Percentiles rank a stretch among this genome's conserved stretches.
These are phyloP conservation scores for Fusarium chaquense DNA, from an alignment of 2,329 filamentous ascomycete species.

Conservation along the genomic window DNA sequence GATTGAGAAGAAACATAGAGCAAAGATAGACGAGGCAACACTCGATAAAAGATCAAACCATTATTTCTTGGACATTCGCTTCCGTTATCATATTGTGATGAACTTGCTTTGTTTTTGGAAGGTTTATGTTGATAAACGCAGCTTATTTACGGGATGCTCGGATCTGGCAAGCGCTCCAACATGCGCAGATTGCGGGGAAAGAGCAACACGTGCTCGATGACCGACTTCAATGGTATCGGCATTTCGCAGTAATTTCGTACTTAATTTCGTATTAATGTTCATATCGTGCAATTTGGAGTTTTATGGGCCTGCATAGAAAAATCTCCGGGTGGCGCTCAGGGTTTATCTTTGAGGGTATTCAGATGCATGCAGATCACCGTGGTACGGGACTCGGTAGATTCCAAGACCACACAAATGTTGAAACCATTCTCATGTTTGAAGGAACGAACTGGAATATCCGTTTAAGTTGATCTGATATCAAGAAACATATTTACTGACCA, in stretches of 20 bases:
- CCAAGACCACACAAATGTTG: neutral
- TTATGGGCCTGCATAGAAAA: neutral
- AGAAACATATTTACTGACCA: too few species aligned
- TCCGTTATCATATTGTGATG: neutral
- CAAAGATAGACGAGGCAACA: slow-evolving; percentile 31
- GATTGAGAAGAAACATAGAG: slow-evolving; percentile 32
- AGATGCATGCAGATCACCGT: neutral
- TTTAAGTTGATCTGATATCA: neutral
- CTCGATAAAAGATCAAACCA: slow-evolving; percentile 34
- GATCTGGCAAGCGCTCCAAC: slow-evolving; percentile 18
- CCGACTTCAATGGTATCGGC: neutral
- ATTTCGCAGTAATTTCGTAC: slow-evolving; percentile 8
- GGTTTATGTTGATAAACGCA: slow-evolving; percentile 13
- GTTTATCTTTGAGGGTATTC: neutral
- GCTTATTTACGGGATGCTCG: slow-evolving; percentile 15
- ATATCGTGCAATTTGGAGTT: neutral
- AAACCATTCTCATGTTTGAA: neutral
- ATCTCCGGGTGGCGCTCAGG: neutral
- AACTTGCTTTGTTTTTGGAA: slow-evolving; percentile 1
- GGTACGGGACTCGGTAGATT: neutral
- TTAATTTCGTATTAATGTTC: slow-evolving; percentile 9
- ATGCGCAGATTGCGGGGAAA: slow-evolving; percentile 35
- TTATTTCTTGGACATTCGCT: slow-evolving; percentile 6
- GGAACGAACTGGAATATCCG: too few species aligned
- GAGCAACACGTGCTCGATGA: slow-evolving; percentile 27